Base-by-base conservation (phyloP, 345 rosid genomes). In the Crucihimalaya himalaica region DNA sequence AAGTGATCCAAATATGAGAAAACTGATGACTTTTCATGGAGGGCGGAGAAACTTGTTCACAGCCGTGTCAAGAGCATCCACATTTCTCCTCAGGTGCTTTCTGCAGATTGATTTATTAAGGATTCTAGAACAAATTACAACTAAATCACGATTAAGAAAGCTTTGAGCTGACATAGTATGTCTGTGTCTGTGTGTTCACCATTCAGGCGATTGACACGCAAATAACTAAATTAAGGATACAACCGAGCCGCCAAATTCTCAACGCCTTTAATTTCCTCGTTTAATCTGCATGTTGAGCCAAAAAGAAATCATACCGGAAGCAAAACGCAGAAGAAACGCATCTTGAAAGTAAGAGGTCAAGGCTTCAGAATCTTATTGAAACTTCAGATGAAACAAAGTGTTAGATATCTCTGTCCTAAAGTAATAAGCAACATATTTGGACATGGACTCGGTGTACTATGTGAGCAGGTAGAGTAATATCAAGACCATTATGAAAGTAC, bases 231-330 rank as follows among this genome's bases (percentile, higher is more conserved):
- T n/a, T 34, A 85, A 87, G 98, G 99, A 92, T 95, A 95, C 99
- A 95, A 63, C 58, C 86, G 84, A 54, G 68, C 76, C 9, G 89
- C 94, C 75, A 95, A 81, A 57, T 63, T 73, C 46, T 92, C 94
- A 56, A 83, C 47, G 34, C 91, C 94, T 83, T 86, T 95, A 86
- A 92, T 86, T 82, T 92, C 98, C 82, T 92, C 91, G 15, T 95
- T 95, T 66, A 95, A 80, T 84, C 99, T 90, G 96, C 70, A 79
- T 40, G 20, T 46, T 14, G 23, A 77, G 32, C 57, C 3, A 47
- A 61, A 75, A 48, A 3, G 0, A 20, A 64, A 14, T 48, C 67
- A 39, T 6, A 27, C 25, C 5, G 9, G 19, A 21, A 20, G 25
- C 58, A 32, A 25, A 75, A 23, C 7, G 3, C 1, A 53, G 27